Base-by-base conservation (phyloP, 2,329 filamentous ascomycete species). In the Triangularia verruculosa region DNA sequence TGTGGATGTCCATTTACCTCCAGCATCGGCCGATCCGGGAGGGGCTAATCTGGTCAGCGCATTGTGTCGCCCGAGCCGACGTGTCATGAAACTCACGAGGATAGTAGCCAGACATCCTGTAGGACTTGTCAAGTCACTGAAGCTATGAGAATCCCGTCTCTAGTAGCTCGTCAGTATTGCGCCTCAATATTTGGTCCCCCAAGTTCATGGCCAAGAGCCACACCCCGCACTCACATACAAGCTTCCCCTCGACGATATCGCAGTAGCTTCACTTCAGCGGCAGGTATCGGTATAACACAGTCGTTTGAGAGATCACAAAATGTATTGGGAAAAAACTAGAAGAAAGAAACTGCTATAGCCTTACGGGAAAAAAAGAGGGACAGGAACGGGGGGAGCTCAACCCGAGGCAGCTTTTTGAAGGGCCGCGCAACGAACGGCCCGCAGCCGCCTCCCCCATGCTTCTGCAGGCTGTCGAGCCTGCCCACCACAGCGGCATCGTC, bases 31-130 rank as follows among this genome's bases (percentile, higher is more conserved):
- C 43, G 67, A 64, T 61, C 67, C 68, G 52, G 70, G 70, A 28
- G 70, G 70, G 39, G 69, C 70, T 71, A 9, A 7, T 11, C 20
- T 51, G 25, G 64, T 69, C 52, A 69, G 64, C 57, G 32, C 11
- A 6, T 47, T 20, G 15, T 11, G 51, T 30, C 8, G 39, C n/a
- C 22, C n/a, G 8, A 32, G 55, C 8, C 57, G 3, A 30, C 3
- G 17, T 13, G 9, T 25, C 7, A 39, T 28, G 22, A 17, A 11
- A 70, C 69, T 69, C 58, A 71, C 69, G 69, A 53, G 69, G 69
- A 63, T 70, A 71, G 65, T 71, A 71, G 55, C 54, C 56, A 2
- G 69, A 70, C 69, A 71, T 71, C 3, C 61, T 64, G 34, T 20
- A 27, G 27, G 30, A 12, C 30, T 51, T 53, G 13, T 15, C 22